Evolutionary conservation across 2,329 filamentous ascomycete genomes (phyloP).

Genomic region (Cladosporium sp.): DNA sequence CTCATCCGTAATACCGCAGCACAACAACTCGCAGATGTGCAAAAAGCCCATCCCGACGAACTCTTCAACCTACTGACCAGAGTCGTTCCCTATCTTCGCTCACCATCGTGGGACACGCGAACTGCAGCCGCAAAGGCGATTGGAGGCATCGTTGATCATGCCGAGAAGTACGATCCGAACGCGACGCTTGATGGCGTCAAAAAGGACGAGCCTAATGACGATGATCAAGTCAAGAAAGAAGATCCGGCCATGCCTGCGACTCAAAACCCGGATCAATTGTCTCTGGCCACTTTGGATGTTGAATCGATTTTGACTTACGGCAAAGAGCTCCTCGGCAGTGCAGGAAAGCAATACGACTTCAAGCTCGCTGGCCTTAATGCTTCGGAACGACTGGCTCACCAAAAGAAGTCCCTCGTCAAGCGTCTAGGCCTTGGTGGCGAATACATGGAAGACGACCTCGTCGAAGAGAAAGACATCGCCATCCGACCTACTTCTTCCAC

Average conservation of each 20-base stretch:
- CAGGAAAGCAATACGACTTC: slow-evolving; percentile 78
- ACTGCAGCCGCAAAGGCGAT: slow-evolving; percentile 91
- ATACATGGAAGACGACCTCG: slow-evolving; percentile 77
- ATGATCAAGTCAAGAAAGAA: slow-evolving; percentile 54
- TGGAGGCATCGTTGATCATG: slow-evolving; percentile 88
- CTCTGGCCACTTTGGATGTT: slow-evolving; percentile 71
- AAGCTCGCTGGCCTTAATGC: slow-evolving; percentile 77
- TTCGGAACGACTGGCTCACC: slow-evolving; percentile 71
- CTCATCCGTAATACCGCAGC: slow-evolving; percentile 96
- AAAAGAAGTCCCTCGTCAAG: slow-evolving; percentile 80
- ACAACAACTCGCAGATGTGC: slow-evolving; percentile 93
- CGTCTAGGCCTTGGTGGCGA: slow-evolving; percentile 81
- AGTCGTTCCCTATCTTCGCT: slow-evolving; percentile 90
- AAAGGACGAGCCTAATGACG: slow-evolving; percentile 34
- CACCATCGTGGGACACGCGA: slow-evolving; percentile 95
- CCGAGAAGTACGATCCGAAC: slow-evolving; percentile 78
- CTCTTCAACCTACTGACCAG: slow-evolving; percentile 90
- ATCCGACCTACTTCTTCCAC: slow-evolving; percentile 33
- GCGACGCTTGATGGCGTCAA: slow-evolving; percentile 27
- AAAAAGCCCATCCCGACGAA: slow-evolving; percentile 96
- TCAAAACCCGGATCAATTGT: slow-evolving; percentile 58
- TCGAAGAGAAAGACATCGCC: slow-evolving; percentile 60
- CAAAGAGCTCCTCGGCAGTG: slow-evolving; percentile 74
- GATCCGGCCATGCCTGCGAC: slow-evolving; percentile 30
- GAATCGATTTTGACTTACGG: slow-evolving; percentile 75